Evolutionary conservation across 2,329 filamentous ascomycete genomes (phyloP), one percentile per base, ranked within the genome.

Genomic region (Talaromyces sp.): DNA sequence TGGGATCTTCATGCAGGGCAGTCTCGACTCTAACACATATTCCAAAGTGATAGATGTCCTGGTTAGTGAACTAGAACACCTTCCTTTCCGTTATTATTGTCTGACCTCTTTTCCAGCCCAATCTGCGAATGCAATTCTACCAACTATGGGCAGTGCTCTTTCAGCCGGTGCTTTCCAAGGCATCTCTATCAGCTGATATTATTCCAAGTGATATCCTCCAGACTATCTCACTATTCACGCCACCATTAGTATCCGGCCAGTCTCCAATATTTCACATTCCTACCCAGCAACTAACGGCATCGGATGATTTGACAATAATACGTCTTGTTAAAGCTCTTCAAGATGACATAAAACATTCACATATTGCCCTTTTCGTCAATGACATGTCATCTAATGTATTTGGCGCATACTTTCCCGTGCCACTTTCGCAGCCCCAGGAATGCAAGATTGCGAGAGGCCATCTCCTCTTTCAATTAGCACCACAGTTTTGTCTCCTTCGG

Each of bases 121-220:
- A 25, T 19, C 25, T 51, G n/a, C 46, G 46, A 22, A 35, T 25
- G n/a, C 46, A 51, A 33, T 51, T 51, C 46, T 51, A 51, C 46
- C 46, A 51, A 33, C 46, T 51, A n/a, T 51, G 46, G 46, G 25
- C 46, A 51, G 46, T 51, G 19, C 46, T 51, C 25, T 51, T 51
- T 51, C 46, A 51, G 28, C 46, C 46, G 25, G 11, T 9, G 33
- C 46, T 9, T 10, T 36, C 31, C 46, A 35, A 51, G 15, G 31
- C 31, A 7, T 33, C 46, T 51, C 25, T 33, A 51, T 22, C 46
- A 31, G 46, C 46, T 17, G 46, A 35, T 35, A 11, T 36, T 33
- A 36, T 51, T 19, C 25, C 46, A 51, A 51, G 28, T 51, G 25
- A n/a, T 2, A 36, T 51, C n/a, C 46, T 51, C 31, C 46, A 51